Base-by-base conservation (phyloP, 305 asterid genomes). In the Salvia sclarea region DNA sequence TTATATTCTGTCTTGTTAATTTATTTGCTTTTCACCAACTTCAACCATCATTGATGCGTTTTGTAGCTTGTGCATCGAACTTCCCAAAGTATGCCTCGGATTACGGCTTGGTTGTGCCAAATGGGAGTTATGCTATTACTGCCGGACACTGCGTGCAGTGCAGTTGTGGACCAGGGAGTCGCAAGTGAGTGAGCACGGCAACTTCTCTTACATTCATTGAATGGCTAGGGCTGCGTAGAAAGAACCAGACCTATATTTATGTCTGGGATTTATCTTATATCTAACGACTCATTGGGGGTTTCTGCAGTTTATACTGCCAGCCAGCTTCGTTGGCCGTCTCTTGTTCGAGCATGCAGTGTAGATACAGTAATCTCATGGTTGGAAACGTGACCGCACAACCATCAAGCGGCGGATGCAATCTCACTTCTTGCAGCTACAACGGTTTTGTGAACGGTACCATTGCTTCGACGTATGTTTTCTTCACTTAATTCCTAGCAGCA, bases 291-390 rank as follows among this genome's bases (percentile, higher is more conserved):
- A 53, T 6, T 40, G 9, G 68, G 5, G 0, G 7, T 65, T 80
- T 64, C 70, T 59, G 83, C 85, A 94, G 99, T 79, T 86, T 94
- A 64, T 87, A 89, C 75, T 94, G 99, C 79, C 79, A 68, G 80
- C 99, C 99, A 13, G 95, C 99, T 75, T 85, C 96, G 2, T 69
- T 94, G 73, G 91, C 96, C 3, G 99, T 91, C 82, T 91, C 99
- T 58, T 94, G 99, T 35, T 91, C 99, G 41, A 94, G 98, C 83
- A 91, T 94, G 99, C 99, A 94, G 80, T 94, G 99, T 81, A 78
- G 70, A 73, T 79, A 67, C 59, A 94, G 98, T 71, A 89, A 89
- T 73, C 93, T 94, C 75, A 91, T 91, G 90, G 56, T 94, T 0
- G 99, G 99, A 70, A 94, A 91, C 56, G 38, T 80, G 22, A 91